Evolutionary conservation across 352 stramenopile species (phyloP).

Genomic region (Globisporangium apiculatum): DNA sequence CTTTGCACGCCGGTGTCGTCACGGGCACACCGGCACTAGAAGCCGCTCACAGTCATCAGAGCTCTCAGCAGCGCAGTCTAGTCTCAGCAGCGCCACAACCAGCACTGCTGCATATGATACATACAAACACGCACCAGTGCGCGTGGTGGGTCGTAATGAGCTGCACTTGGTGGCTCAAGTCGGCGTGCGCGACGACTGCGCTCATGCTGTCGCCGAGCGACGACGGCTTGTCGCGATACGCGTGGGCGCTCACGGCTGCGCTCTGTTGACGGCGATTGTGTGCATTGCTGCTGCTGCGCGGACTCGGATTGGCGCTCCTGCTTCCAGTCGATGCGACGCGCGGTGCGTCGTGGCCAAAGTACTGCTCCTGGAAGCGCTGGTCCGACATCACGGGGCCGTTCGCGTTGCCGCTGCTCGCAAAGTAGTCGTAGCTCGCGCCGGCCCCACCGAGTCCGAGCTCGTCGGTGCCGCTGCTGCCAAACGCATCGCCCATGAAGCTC

Average conservation of each 20-base stretch:
- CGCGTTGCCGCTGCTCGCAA: conserved; percentile 7
- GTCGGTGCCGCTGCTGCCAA: conserved; percentile 6
- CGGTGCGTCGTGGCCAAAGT: conserved; percentile 23
- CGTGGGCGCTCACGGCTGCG: conserved; percentile 19
- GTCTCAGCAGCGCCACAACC: neutral
- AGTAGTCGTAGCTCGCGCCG: conserved; percentile 11
- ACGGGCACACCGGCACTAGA: conserved; percentile 47
- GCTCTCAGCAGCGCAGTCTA: neutral
- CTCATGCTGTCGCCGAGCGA: conserved; percentile 53
- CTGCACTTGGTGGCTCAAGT: conserved; percentile 67
- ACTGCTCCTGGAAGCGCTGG: conserved; percentile 13
- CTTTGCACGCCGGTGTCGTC: conserved; percentile 58
- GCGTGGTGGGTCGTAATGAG: conserved; percentile 61
- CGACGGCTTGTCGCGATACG: conserved; percentile 10
- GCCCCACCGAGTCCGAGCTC: neutral
- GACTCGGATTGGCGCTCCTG: conserved; percentile 16
- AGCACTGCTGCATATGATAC: too few species aligned
- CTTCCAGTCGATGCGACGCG: neutral
- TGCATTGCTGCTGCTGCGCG: conserved; percentile 14
- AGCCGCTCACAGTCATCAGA: neutral
- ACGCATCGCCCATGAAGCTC: conserved; percentile 6
- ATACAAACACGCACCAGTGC: conserved; percentile 37
- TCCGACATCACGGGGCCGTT: conserved; percentile 4
- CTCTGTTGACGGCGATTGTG: conserved; percentile 4
- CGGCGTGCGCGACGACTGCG: conserved; percentile 53